These are phyloP conservation scores for Teratosphaeria pseudoeucalypti DNA, from an alignment of 2,329 filamentous ascomycete genomes.

Conservation along the genomic window DNA sequence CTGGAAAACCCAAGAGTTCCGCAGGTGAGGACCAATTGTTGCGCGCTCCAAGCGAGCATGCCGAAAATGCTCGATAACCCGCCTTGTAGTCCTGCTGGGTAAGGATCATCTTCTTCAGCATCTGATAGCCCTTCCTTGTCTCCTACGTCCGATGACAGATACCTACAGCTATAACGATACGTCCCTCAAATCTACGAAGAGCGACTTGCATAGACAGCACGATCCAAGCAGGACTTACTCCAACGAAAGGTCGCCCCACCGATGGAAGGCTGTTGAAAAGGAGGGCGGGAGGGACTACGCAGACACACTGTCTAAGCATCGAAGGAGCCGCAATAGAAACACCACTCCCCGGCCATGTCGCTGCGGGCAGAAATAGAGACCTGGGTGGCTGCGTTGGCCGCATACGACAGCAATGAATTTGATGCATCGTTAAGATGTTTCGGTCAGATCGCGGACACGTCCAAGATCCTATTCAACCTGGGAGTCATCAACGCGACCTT, in stretches of 20 bases:
- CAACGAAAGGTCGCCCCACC: background rate
- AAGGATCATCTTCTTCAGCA: background rate
- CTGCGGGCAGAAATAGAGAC: constrained; percentile 84
- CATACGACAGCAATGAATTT: constrained; percentile 97
- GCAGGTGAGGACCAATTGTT: constrained; percentile 14
- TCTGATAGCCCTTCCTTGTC: background rate
- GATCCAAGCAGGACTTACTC: background rate
- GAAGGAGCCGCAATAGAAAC: background rate
- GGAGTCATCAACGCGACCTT: constrained; percentile 95
- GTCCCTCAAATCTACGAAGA: background rate
- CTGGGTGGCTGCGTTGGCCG: constrained; percentile 82
- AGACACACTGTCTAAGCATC: background rate
- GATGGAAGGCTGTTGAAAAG: background rate
- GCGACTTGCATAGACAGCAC: background rate
- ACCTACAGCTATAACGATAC: background rate
- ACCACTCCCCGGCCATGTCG: constrained; percentile 27
- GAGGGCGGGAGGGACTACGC: background rate
- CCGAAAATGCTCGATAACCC: background rate
- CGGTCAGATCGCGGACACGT: constrained; percentile 81
- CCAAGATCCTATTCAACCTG: constrained; percentile 97
- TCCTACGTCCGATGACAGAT: background rate
- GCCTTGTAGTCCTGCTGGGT: background rate
- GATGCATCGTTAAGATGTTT: constrained; percentile 79
- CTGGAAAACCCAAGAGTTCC: constrained; percentile 1
- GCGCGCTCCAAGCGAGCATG: constrained; percentile 12